Conservation (phyloP, 2,329 filamentous ascomycete genomes). For the Calycina marina region DNA sequence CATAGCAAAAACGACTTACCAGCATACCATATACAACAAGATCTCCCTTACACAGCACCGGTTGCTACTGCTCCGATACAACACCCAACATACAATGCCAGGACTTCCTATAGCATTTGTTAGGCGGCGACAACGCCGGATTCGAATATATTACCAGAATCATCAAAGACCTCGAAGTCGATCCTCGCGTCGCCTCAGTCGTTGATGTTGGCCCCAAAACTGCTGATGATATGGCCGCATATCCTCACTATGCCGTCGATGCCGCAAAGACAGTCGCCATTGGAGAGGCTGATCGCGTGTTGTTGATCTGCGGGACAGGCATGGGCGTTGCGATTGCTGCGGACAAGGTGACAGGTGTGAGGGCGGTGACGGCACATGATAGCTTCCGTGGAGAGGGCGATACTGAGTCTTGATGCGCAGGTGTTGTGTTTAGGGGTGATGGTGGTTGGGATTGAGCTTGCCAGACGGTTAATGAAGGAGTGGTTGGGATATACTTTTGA, state of each 20-base stretch:
- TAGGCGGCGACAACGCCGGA: slow-evolving; percentile 31
- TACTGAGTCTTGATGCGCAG: slow-evolving; percentile 76
- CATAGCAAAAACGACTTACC: too few species aligned
- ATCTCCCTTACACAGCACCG: too few species aligned
- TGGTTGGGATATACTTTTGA: slow-evolving; percentile 81
- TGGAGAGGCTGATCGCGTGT: slow-evolving; percentile 58
- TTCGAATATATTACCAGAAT: slow-evolving; percentile 66
- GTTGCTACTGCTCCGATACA: too few species aligned
- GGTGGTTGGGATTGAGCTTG: slow-evolving; percentile 69
- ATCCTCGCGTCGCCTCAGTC: slow-evolving; percentile 51
- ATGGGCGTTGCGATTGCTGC: slow-evolving; percentile 79
- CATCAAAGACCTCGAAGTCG: slow-evolving; percentile 54
- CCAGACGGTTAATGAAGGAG: slow-evolving; percentile 61
- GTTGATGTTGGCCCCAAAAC: slow-evolving; percentile 57
- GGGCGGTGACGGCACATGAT: slow-evolving; percentile 83
- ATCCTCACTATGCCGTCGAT: slow-evolving; percentile 63
- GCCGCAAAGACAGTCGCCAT: slow-evolving; percentile 47
- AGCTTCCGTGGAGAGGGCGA: slow-evolving; percentile 68
- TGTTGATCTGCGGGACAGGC: slow-evolving; percentile 76
- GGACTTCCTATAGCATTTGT: background rate
- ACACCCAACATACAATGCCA: background rate
- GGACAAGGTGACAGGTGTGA: slow-evolving; percentile 73
- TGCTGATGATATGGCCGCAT: slow-evolving; percentile 60
- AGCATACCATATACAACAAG: too few species aligned
- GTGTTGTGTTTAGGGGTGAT: slow-evolving; percentile 77